phyloP scores from a whole-genome alignment of 1,139 yeast species.

The Hemisphaericaspora xylanilytica region DNA sequence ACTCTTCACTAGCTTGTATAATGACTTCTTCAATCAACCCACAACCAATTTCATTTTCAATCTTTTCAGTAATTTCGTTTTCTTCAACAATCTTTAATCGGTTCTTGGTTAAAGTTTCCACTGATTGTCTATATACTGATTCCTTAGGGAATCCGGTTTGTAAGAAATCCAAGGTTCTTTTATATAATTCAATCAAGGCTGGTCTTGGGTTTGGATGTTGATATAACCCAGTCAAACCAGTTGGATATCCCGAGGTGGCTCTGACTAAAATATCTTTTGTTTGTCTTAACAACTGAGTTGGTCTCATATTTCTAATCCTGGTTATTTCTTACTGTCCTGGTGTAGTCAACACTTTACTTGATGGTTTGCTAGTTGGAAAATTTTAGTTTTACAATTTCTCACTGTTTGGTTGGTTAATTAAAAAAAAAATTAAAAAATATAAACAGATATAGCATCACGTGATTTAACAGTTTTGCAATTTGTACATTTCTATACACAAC shows the following conservation, averaged over 20 bases:
- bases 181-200: conserved; percentile 67
- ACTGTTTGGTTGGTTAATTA: conserved; percentile 16
- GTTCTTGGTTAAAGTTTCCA: conserved; percentile 68
- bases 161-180: conserved; percentile 62
- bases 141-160: conserved; percentile 62
- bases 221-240: conserved; percentile 75
- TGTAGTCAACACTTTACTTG: too few species aligned
- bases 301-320: conserved; percentile 30
- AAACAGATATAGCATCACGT: conserved; percentile 10
- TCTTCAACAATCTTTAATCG: conserved; percentile 66
- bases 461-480: not conserved
- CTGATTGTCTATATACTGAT: conserved; percentile 74
- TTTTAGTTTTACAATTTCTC: conserved; percentile 8
- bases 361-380: not conserved
- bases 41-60: conserved; percentile 74
- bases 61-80: conserved; percentile 61
- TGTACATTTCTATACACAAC: not conserved
- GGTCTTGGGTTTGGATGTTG: conserved; percentile 88
- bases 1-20: conserved; percentile 82
- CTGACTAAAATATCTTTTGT: conserved; percentile 62
- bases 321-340: too few species aligned
- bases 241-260: conserved; percentile 68
- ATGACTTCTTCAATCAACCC: conserved; percentile 84
- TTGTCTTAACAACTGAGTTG: conserved; percentile 45
- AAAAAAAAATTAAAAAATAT: conserved; percentile 3